These are phyloP conservation scores for Cytauxzoon felis DNA, from an alignment of 169 alveolate species.

Conservation along the genomic window DNA sequence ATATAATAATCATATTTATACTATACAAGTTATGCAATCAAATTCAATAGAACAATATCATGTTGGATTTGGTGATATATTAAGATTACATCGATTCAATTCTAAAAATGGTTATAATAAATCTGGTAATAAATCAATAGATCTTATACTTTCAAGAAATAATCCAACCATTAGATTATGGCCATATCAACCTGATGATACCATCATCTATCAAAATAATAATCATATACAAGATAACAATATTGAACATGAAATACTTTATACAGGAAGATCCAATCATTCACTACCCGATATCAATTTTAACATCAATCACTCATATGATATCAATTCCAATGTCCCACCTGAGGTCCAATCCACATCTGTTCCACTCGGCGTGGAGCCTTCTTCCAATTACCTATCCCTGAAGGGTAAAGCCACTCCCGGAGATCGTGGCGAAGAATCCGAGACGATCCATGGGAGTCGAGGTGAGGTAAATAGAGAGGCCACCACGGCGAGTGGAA, in stretches of 20 bases:
- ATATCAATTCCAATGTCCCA: no score
- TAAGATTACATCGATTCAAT: slow-evolving; percentile 36
- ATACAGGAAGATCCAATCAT: background rate
- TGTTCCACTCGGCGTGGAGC: no score
- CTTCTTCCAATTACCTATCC: no score
- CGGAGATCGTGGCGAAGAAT: no score
- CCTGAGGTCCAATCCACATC: no score
- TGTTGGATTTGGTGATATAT: slow-evolving; percentile 41
- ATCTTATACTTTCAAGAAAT: slow-evolving; percentile 24
- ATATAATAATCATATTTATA: background rate
- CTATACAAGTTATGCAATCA: slow-evolving; percentile 30
- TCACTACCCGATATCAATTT: no score
- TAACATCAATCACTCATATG: no score
- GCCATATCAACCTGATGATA: background rate
- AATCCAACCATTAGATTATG: slow-evolving; percentile 42
- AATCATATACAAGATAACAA: background rate
- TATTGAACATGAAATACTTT: background rate
- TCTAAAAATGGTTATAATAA: slow-evolving; percentile 14
- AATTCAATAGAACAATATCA: slow-evolving; percentile 10
- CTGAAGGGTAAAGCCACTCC: no score
- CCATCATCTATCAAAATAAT: background rate
- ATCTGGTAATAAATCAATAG: slow-evolving; percentile 32
- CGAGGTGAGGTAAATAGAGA: no score
- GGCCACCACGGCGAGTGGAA: no score
- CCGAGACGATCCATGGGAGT: no score